Evolutionary conservation across 192 early-diverging fungal species (phyloP), one percentile per base, ranked within the genome.

Genomic region (Rhizophagus clarus): DNA sequence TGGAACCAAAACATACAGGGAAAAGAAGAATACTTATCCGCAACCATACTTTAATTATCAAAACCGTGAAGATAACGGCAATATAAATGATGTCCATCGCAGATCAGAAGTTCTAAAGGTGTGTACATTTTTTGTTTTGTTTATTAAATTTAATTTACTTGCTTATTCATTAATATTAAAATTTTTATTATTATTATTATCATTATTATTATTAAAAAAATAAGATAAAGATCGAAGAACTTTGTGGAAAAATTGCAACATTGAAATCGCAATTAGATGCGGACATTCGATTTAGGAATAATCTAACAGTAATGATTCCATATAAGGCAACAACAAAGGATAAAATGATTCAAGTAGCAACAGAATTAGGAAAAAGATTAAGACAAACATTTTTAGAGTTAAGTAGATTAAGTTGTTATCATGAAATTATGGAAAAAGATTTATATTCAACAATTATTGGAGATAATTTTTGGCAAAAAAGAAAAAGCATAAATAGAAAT

Each of bases 361-460:
- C 91, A 26, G 72, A 82, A n/a, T 85, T 92, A 0, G 88, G 89
- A 0, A 85, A 83, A 75, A 82, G 86, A 40, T 77, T 95, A 22
- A 86, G 85, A 74, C 82, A 85, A 37, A 83, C 89, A 37, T 90
- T 89, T 60, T 75, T 95, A 40, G 79, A 85, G n/a, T 83, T 92
- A 61, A 90, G 89, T 62, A 86, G 90, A 31, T 81, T 94, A 28
- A 88, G 88, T 29, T 95, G 94, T 76, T 95, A 93, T 85, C 86
- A 89, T 11, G 91, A 92, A 31, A 89, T 93, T 72, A 56, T 95
- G 32, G 91, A 93, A 77, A 79, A 79, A 61, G 77, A 79, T 71
- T 71, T 79, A 72, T 79, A 69, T 79, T 22, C 37, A 20, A 68
- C 77, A 11, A 22, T 71, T 17, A 79, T 79, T 28, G 77, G 56